phyloP scores from a whole-genome alignment of 1,139 yeast genomes.

The Pichia sp. region DNA sequence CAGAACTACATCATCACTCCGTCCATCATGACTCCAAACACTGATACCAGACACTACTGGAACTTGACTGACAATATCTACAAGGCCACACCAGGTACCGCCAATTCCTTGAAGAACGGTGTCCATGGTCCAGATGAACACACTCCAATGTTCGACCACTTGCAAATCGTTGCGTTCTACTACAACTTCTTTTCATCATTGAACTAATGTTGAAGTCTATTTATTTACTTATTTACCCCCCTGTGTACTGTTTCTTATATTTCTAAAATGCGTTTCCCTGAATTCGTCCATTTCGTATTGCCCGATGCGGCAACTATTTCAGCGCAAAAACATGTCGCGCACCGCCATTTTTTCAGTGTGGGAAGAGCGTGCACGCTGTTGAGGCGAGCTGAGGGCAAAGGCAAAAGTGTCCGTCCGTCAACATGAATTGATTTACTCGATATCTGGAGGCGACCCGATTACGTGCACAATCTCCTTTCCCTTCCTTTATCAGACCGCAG shows the following conservation, averaged over 20 bases:
- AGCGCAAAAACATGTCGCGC: too few relatives aligned
- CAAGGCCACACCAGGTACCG: slow-evolving; percentile 49
- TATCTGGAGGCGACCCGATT: too few relatives aligned
- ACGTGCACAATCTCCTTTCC: too few relatives aligned
- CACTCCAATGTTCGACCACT: slow-evolving; percentile 48
- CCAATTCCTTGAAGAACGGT: slow-evolving; percentile 19
- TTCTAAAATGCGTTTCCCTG: too few relatives aligned
- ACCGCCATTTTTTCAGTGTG: too few relatives aligned
- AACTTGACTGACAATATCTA: slow-evolving; percentile 64
- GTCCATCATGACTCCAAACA: slow-evolving; percentile 70
- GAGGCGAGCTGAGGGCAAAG: not conserved
- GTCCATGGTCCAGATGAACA: slow-evolving; percentile 65
- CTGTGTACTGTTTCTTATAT: too few relatives aligned
- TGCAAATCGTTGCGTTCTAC: slow-evolving; percentile 57
- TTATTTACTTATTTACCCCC: too few relatives aligned
- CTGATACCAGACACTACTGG: slow-evolving; percentile 84
- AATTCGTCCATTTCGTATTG: too few relatives aligned
- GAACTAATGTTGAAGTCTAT: not conserved
- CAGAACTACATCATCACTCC: slow-evolving; percentile 50
- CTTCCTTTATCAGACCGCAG: too few relatives aligned
- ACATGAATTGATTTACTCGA: too few relatives aligned
- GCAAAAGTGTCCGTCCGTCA: not conserved
- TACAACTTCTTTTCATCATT: slow-evolving; percentile 27
- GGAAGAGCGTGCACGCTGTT: too few relatives aligned
- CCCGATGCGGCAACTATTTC: not conserved